Evolutionary conservation across 495 filamentous ascomycete genomes (phyloP).

Genomic region (Amniculicola lignicola): DNA sequence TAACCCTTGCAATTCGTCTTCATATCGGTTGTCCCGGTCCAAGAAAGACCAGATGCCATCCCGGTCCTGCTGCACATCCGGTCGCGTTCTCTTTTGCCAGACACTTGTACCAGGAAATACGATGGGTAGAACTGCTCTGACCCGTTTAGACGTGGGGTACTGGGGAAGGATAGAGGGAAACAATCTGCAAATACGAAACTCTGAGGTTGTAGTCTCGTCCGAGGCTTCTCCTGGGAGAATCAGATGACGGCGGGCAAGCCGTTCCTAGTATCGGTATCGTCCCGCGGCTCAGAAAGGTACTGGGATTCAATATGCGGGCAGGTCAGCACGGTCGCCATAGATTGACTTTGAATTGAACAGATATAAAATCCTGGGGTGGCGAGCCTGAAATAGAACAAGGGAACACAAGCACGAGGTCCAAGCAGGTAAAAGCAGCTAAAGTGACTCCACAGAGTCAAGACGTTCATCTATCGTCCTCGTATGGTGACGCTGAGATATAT

Average conservation of each 20-base stretch:
- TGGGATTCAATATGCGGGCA: background rate
- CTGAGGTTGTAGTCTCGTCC: background rate
- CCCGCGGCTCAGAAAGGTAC: constrained; percentile 5
- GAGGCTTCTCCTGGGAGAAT: background rate
- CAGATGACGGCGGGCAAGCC: constrained; percentile 17
- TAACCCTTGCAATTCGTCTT: constrained; percentile 2
- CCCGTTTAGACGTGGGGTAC: background rate
- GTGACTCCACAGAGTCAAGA: constrained; percentile 5
- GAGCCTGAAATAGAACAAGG: constrained; percentile 34
- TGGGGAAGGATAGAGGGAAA: constrained; percentile 3
- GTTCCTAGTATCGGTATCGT: constrained; percentile 8
- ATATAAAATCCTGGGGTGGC: constrained; percentile 27
- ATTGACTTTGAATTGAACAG: constrained; percentile 25
- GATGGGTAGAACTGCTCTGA: background rate
- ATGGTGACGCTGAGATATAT: constrained; percentile 27
- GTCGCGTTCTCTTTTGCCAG: constrained; percentile 4
- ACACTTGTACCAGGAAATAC: constrained; percentile 10
- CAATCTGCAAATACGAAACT: constrained; percentile 28
- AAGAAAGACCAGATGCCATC: constrained; percentile 14
- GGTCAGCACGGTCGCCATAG: constrained; percentile 21
- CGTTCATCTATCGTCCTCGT: constrained; percentile 30
- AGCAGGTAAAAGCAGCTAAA: constrained; percentile 14
- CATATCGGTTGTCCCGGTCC: constrained; percentile 25
- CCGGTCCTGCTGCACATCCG: constrained; percentile 5
- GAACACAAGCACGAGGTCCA: background rate